These are phyloP conservation scores for Leccinum pallidistipes DNA, from an alignment of 1,284 basidiomycete species.

Conservation along the genomic window DNA sequence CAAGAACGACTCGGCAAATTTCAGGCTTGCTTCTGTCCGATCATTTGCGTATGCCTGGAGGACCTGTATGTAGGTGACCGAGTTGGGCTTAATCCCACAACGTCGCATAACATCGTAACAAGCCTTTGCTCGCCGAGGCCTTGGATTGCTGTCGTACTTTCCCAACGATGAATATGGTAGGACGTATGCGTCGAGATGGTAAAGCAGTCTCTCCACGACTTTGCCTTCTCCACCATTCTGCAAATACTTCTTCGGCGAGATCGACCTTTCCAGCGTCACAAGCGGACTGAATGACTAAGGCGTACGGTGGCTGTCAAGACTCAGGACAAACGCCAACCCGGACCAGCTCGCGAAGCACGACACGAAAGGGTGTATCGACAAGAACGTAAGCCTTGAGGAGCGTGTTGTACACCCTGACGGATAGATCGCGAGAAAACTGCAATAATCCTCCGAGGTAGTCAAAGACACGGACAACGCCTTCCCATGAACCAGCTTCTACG, in stretches of 20 bases:
- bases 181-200: conserved; percentile 57
- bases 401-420: conserved; percentile 70
- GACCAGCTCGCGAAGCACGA: conserved; percentile 62
- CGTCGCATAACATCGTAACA: conserved; percentile 76
- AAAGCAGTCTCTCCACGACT: conserved; percentile 35
- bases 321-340: conserved; percentile 55
- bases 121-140: conserved; percentile 51
- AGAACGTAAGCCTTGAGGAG: conserved; percentile 86
- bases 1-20: conserved; percentile 64
- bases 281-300: conserved; percentile 81
- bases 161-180: conserved; percentile 88
- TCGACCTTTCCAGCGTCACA: conserved; percentile 74
- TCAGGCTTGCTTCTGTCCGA: conserved; percentile 47
- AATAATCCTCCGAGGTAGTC: conserved; percentile 58
- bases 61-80: conserved; percentile 74
- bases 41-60: conserved; percentile 60
- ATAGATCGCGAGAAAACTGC: conserved; percentile 40
- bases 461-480: conserved; percentile 70
- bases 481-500: conserved; percentile 82
- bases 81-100: conserved; percentile 67
- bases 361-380: conserved; percentile 73
- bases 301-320: conserved; percentile 52
- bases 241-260: conserved; percentile 68
- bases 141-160: conserved; percentile 64
- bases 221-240: conserved; percentile 57